Conservation (phyloP, 2,329 filamentous ascomycete species). For the Penicillium occitanis region DNA sequence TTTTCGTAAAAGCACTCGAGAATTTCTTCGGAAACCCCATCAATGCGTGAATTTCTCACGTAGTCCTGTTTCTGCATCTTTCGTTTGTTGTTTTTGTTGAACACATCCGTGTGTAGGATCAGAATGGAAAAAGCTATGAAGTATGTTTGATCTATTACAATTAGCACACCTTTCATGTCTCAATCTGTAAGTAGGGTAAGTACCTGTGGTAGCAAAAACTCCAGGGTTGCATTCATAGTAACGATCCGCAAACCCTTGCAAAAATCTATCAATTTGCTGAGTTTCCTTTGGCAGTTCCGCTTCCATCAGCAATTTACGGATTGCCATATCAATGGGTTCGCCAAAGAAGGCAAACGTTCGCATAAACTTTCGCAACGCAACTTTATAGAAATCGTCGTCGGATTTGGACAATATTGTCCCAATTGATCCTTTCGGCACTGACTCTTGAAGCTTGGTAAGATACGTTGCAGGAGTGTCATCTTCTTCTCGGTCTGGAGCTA, state of each 20-base stretch:
- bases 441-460: slow-evolving; percentile 76
- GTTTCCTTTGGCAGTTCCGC: slow-evolving; percentile 95
- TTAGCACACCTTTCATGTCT: neutral
- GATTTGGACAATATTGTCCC: slow-evolving; percentile 82
- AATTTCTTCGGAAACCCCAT: slow-evolving; percentile 91
- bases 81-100: slow-evolving; percentile 99
- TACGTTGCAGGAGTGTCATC: slow-evolving; percentile 91
- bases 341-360: slow-evolving; percentile 92
- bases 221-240: slow-evolving; percentile 99
- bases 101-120: slow-evolving; percentile 96
- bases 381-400: slow-evolving; percentile 77
- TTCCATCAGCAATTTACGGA: slow-evolving; percentile 93
- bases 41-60: slow-evolving; percentile 87
- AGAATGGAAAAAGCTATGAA: slow-evolving; percentile 96
- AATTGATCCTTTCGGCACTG: slow-evolving; percentile 76
- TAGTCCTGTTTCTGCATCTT: slow-evolving; percentile 98
- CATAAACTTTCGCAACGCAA: slow-evolving; percentile 92
- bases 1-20: slow-evolving; percentile 98
- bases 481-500: slow-evolving; percentile 76
- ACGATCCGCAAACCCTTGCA: slow-evolving; percentile 91
- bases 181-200: neutral
- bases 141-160: slow-evolving; percentile 76
- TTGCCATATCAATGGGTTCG: slow-evolving; percentile 96
- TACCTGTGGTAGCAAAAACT: slow-evolving; percentile 76
- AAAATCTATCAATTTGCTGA: slow-evolving; percentile 91